Conservation (phyloP, 1,284 basidiomycete species). For the Trametes hirsuta region DNA sequence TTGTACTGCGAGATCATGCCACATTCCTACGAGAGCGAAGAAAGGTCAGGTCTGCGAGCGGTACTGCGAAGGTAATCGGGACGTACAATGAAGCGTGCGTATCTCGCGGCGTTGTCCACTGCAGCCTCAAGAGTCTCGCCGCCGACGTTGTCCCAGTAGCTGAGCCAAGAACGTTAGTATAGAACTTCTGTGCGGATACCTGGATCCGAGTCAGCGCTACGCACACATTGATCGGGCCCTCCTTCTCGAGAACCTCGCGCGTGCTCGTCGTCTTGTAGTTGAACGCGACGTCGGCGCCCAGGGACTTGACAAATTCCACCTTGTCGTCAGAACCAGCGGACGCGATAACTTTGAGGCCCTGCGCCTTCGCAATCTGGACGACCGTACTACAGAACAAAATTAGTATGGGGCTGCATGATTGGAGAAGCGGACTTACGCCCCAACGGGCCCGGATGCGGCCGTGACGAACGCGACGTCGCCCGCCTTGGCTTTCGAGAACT, state of each 20-base stretch:
- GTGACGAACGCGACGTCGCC: conserved; percentile 32
- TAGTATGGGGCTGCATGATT: no score
- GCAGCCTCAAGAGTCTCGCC: conserved; percentile 65
- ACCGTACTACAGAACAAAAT: conserved; percentile 37
- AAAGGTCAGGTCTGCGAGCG: neutral
- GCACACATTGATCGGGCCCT: conserved; percentile 58
- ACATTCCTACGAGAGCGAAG: conserved; percentile 22
- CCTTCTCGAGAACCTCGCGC: conserved; percentile 53
- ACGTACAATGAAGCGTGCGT: conserved; percentile 61
- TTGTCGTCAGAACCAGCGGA: conserved; percentile 76
- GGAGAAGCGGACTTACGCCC: conserved; percentile 12
- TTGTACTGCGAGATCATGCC: conserved; percentile 40
- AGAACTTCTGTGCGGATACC: neutral
- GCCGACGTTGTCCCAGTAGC: conserved; percentile 60
- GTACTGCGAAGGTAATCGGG: neutral
- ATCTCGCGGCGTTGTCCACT: conserved; percentile 48
- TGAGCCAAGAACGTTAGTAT: conserved; percentile 24
- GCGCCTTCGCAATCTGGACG: conserved; percentile 63
- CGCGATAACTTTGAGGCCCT: conserved; percentile 70
- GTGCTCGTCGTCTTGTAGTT: conserved; percentile 69
- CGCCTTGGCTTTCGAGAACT: conserved; percentile 28
- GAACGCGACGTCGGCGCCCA: conserved; percentile 71
- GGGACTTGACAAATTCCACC: conserved; percentile 57
- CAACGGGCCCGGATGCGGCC: conserved; percentile 26
- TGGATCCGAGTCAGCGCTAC: neutral